These are phyloP conservation scores for Gillenia trifoliata DNA, from an alignment of 306 rosid species.

Conservation along the genomic window DNA sequence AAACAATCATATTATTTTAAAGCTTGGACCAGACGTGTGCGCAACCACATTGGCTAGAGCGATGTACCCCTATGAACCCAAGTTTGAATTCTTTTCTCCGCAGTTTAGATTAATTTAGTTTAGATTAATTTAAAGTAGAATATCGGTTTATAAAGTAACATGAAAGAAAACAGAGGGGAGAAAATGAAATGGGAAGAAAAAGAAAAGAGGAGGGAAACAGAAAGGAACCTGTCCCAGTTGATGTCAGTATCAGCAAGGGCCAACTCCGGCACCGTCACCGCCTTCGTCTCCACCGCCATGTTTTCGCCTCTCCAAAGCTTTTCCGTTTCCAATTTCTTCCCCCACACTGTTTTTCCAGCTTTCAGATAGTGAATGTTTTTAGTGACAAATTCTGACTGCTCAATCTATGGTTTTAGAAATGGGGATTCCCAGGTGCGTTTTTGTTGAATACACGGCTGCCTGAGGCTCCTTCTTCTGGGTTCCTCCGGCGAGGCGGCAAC, in stretches of 20 bases:
- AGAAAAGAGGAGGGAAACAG: not conserved
- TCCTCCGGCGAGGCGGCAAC: not conserved
- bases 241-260: constrained; percentile 69
- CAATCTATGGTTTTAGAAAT: not conserved
- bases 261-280: constrained; percentile 34
- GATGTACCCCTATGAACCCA: no score
- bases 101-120: no score
- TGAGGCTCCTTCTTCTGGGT: not conserved
- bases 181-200: not conserved
- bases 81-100: no score
- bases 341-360: not conserved
- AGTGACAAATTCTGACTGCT: not conserved
- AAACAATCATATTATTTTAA: not conserved
- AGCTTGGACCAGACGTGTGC: not conserved
- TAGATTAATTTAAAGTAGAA: no score
- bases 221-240: constrained; percentile 72
- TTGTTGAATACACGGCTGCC: not conserved
- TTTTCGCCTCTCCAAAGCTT: not conserved
- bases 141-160: no score
- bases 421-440: not conserved
- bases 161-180: not conserved
- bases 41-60: no score
- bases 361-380: not conserved
- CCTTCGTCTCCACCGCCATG: constrained; percentile 48
- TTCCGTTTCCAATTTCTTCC: not conserved